These are phyloP conservation scores for Colletotrichum sp. DNA, from an alignment of 2,329 filamentous ascomycete species.

Conservation along the genomic window DNA sequence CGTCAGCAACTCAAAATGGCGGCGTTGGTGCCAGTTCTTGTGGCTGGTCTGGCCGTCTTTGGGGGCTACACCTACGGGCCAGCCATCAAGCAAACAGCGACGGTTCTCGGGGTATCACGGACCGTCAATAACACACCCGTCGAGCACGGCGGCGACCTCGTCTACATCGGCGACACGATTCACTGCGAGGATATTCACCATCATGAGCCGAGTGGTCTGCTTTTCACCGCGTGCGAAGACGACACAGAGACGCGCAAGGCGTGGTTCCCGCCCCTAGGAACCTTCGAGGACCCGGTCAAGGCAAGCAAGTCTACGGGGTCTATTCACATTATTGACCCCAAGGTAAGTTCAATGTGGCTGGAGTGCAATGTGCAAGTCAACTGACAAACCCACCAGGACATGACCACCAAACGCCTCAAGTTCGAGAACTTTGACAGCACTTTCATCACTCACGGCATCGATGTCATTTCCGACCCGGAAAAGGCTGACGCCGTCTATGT, in stretches of 20 bases:
- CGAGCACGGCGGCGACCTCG: constrained; percentile 32
- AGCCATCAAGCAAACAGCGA: not conserved
- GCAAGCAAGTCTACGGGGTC: constrained; percentile 42
- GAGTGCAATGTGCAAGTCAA: not conserved
- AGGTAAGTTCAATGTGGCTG: constrained; percentile 37
- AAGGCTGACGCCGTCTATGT: constrained; percentile 56
- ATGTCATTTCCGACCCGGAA: constrained; percentile 57
- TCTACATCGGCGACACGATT: constrained; percentile 54
- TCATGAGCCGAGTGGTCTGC: constrained; percentile 47
- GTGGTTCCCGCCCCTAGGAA: constrained; percentile 58
- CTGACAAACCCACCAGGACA: constrained; percentile 28
- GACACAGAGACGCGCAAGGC: constrained; percentile 44
- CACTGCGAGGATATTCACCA: constrained; percentile 68
- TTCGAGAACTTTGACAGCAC: constrained; percentile 57
- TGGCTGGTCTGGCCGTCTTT: constrained; percentile 7
- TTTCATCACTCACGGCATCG: constrained; percentile 66
- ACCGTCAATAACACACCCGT: constrained; percentile 24
- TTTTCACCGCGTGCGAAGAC: constrained; percentile 63
- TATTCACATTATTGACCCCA: constrained; percentile 59
- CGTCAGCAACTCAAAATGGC: not conserved
- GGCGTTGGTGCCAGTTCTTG: not conserved
- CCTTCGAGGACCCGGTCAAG: constrained; percentile 44
- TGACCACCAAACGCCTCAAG: constrained; percentile 37
- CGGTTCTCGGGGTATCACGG: constrained; percentile 32
- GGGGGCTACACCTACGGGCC: constrained; percentile 6